Evolutionary conservation across 805 yeast species (phyloP), one percentile per base, ranked within the genome.

Genomic region (Barnettozyma siamensis): DNA sequence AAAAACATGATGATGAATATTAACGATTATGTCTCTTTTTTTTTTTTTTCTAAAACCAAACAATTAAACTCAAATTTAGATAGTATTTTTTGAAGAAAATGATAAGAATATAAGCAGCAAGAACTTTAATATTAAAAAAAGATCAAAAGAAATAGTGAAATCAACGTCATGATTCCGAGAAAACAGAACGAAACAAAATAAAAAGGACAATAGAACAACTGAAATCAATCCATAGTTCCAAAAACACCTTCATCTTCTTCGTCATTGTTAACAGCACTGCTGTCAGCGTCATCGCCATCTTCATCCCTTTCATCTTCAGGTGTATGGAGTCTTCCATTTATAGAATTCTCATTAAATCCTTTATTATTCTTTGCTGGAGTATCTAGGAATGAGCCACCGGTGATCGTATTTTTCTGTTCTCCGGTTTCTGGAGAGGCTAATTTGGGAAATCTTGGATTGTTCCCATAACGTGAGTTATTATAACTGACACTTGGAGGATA

Each of bases 401-500:
- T 45, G 20, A n/a, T 55, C 48, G 15, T 50, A 40, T 9, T 32
- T 40, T 10, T 45, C 37, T 28, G 46, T 33, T 6, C 32, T 20
- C 49, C 23, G 7, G 30, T 33, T 13, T 35, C 41, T 9, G 48
- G 45, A 8, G 42, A 38, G 3, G 38, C 31, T 17, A 35, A 7
- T 16, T 35, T 33, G 5, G 31, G 27, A n/a, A 37, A 19, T 42
- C 38, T 30, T 13, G 26, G 36, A n/a, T 31, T 24, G 10, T 27
- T 35, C 7, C 23, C 20, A 17, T 27, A 19, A 13, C 28, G 35
- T 15, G 29, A 17, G 17, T 41, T 16, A 13, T 23, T 37, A 18
- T 43, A 41, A 7, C 45, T 21, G 9, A 6, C 43, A 16, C 69
- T 59, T 35, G 75, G 76, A 7, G 78, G 76, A 38, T 66, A 63